Percentiles rank a stretch among this genome's conserved stretches.
Conservation (phyloP, 495 filamentous ascomycete genomes). For the Lasiosphaeris hirsuta region DNA sequence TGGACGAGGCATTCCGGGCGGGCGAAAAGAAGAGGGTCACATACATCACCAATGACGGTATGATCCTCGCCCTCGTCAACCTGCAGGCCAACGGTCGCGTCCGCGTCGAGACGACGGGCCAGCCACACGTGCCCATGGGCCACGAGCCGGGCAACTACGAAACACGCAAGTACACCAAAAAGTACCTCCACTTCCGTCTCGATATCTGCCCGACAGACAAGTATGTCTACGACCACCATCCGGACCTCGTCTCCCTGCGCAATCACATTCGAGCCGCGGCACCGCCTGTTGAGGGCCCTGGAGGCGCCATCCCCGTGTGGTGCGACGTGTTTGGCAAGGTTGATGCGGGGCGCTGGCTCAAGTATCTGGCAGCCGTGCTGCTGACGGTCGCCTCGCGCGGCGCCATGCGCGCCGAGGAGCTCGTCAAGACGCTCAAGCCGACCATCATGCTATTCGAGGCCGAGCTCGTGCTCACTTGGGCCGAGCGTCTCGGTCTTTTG, state of each 20-base stretch:
- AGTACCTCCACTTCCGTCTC: constrained; percentile 57
- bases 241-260: constrained; percentile 40
- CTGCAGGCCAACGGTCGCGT: constrained; percentile 60
- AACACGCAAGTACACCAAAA: constrained; percentile 65
- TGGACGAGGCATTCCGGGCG: constrained; percentile 53
- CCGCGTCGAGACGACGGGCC: constrained; percentile 50
- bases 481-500: constrained; percentile 46
- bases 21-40: constrained; percentile 35
- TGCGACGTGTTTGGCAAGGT: constrained; percentile 68
- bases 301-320: constrained; percentile 67
- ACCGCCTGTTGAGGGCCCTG: constrained; percentile 27
- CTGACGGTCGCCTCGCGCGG: constrained; percentile 59
- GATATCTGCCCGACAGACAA: constrained; percentile 52
- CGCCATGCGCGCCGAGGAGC: constrained; percentile 48
- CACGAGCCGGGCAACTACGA: constrained; percentile 69
- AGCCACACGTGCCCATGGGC: constrained; percentile 68
- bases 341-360: constrained; percentile 61
- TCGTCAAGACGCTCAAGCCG: constrained; percentile 56
- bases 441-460: constrained; percentile 67
- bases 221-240: constrained; percentile 61
- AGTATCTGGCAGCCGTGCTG: constrained; percentile 56
- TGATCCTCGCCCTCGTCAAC: constrained; percentile 66
- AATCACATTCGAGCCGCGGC: constrained; percentile 30
- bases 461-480: constrained; percentile 63
- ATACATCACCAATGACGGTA: constrained; percentile 57